Percentiles rank a stretch among this genome's conserved stretches.
These are phyloP conservation scores for Fennellomyces sp. DNA, from an alignment of 371 early-diverging fungal species.

Conservation along the genomic window DNA sequence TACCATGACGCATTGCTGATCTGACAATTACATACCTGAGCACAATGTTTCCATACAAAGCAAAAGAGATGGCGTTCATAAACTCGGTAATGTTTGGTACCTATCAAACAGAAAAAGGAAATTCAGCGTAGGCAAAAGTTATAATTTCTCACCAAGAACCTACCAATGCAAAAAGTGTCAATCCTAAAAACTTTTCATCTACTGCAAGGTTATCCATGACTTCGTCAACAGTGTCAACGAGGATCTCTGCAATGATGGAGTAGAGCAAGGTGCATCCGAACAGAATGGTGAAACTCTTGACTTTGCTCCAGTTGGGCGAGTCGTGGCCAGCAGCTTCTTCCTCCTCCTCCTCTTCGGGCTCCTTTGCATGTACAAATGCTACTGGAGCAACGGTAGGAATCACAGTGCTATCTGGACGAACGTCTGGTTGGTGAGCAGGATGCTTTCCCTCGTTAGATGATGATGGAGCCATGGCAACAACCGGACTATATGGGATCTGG, in stretches of 20 bases:
- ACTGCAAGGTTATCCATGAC: slow-evolving; percentile 68
- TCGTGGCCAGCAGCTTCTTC: slow-evolving; percentile 84
- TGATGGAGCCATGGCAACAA: neutral
- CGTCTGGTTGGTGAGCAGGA: neutral
- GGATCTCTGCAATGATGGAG: slow-evolving; percentile 85
- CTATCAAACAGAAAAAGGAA: slow-evolving; percentile 6
- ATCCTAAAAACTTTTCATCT: slow-evolving; percentile 87
- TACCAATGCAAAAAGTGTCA: slow-evolving; percentile 92
- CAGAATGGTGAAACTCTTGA: slow-evolving; percentile 80
- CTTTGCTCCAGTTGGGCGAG: slow-evolving; percentile 90
- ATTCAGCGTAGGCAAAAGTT: neutral
- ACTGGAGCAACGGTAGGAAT: slow-evolving; percentile 1
- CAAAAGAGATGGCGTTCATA: slow-evolving; percentile 96
- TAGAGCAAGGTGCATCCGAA: slow-evolving; percentile 85
- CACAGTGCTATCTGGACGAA: neutral
- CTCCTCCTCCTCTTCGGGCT: slow-evolving; percentile 59
- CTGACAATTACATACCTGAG: slow-evolving; percentile 51
- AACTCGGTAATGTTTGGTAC: slow-evolving; percentile 97
- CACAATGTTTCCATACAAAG: slow-evolving; percentile 90
- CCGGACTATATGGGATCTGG: neutral
- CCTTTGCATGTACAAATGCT: slow-evolving; percentile 34
- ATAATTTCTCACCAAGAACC: neutral
- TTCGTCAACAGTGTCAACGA: slow-evolving; percentile 78
- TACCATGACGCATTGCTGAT: neutral
- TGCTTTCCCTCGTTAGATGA: neutral